Base-by-base conservation (phyloP, 75 land plant species). In the Pseudotsuga menziesii region DNA sequence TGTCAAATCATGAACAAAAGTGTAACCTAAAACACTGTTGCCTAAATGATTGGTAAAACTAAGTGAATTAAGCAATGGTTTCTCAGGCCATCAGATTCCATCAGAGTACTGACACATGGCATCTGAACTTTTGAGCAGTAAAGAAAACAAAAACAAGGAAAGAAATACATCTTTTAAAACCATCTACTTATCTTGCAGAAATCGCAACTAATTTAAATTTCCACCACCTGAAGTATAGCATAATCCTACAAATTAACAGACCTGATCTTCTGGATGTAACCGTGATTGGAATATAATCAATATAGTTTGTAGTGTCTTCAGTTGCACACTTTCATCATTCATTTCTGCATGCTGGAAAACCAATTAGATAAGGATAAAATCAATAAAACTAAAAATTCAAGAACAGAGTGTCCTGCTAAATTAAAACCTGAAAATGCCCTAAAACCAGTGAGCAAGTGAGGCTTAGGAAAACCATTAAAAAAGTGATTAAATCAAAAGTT, bases 281-380 rank as follows among this genome's bases (percentile, higher is more conserved):
- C 87, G 88, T n/a, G 98, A 97, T 73, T 97, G 99, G 73, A 95
- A 97, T 74, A 97, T 91, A 57, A 94, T 91, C 41, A 97, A 77
- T 66, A 93, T 80, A 41, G 96, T 91, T 73, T 97, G 99, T 20
- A 97, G 78, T 19, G 98, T 95, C 80, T 97, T 97, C 29, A 97
- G 85, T 70, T 97, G 99, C 71, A 93, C 88, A 80, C 73, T 93
- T 78, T 97, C 99, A 84, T 97, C 98, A 56, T 84, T 76, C 86
- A 97, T 86, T 44, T 97, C 99, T 57, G 94, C 85, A 87, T 93
- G 96, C 99, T 97, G 90, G 59, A 78, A 16, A 76, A 81, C 20
- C 48, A 56, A 69, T 44, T 75, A 70, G n/a, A 78, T 56, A 27
- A 23, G 56, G 57, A 25, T 58, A 69, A 71, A 74, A 8, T 14